Base-by-base conservation (phyloP, 352 stramenopile genomes). In the Globisporangium viniferum region DNA sequence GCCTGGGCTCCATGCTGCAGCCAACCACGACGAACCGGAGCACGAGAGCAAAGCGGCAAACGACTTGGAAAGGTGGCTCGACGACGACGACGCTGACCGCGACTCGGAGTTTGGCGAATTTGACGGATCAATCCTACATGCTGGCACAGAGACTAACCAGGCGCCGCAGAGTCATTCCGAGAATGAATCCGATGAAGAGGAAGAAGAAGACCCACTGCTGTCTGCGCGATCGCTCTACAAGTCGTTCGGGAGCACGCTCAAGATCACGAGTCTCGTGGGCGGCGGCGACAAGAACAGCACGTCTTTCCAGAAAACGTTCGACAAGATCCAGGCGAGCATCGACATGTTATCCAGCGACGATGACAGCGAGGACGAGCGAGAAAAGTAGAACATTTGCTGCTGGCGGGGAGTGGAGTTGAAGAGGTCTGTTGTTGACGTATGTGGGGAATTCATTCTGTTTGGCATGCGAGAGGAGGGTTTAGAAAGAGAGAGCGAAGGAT, bases 251-350 rank as follows among this genome's bases (percentile, higher is more conserved):
- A 84, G 77, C 75, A 78, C 80, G 15, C 77, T 79, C 35, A 73
- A 84, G 62, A 72, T 90, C 49, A 82, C 72, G 22, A 69, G 70
- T 5, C 67, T 87, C 9, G 76, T 78, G 15, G 78, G 80, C 27
- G 75, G 75, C 31, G 66, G 71, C 14, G 36, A 53, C 39, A 36
- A 74, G 54, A 79, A 86, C 64, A 61, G 68, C 39, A 62, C 79
- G 35, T 69, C 56, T 31, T 85, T 90, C 51, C 80, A 86, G 68
- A 81, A 77, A 33, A 84, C 74, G 20, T 84, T 91, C 24, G 78
- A 75, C 35, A 71, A 90, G 62, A 84, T 91, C 54, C 82, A 91
- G 62, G 74, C 82, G 49, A 79, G 75, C 55, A 78, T 91, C 58
- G 71, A 90, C 65, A 73, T 86, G 72, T 66, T 88, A 31, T 80